phyloP scores from a whole-genome alignment of 768 basidiomycete species.

The Lepiota venenata region DNA sequence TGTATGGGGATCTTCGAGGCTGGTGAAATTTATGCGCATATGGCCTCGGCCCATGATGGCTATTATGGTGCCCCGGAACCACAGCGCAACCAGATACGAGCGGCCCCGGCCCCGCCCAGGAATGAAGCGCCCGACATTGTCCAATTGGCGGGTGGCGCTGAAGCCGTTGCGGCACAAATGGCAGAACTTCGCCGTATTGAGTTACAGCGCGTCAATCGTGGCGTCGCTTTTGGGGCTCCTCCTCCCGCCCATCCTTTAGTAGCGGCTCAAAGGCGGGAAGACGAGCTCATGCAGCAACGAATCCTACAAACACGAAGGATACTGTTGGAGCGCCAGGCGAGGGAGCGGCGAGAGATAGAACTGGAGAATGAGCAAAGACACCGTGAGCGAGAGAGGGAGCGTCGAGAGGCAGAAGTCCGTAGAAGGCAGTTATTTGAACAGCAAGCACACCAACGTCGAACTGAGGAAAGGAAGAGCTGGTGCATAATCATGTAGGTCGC shows the following conservation, averaged over 20 bases:
- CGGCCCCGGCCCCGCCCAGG: background rate
- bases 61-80: conserved; percentile 4
- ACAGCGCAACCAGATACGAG: background rate
- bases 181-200: conserved; percentile 5
- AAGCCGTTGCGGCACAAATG: conserved; percentile 5
- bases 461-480: conserved; percentile 6
- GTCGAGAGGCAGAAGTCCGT: background rate
- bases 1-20: conserved; percentile 13
- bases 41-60: conserved; percentile 10
- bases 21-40: conserved; percentile 12
- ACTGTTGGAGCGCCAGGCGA: no score
- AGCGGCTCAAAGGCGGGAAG: no score
- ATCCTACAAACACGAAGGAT: no score
- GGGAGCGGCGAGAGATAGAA: background rate
- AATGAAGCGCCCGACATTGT: conserved; percentile 1
- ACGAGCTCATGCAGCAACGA: no score
- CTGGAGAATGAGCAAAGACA: no score
- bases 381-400: background rate
- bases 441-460: background rate
- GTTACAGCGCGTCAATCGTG: background rate
- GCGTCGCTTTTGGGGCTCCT: background rate
- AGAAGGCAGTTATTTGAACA: background rate
- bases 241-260: no score
- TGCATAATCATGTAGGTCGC: conserved; percentile 7
- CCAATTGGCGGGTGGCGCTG: conserved; percentile 3